Evolutionary conservation across 495 filamentous ascomycete genomes (phyloP), one percentile per base, ranked within the genome.

Genomic region (Neurospora cerealis): DNA sequence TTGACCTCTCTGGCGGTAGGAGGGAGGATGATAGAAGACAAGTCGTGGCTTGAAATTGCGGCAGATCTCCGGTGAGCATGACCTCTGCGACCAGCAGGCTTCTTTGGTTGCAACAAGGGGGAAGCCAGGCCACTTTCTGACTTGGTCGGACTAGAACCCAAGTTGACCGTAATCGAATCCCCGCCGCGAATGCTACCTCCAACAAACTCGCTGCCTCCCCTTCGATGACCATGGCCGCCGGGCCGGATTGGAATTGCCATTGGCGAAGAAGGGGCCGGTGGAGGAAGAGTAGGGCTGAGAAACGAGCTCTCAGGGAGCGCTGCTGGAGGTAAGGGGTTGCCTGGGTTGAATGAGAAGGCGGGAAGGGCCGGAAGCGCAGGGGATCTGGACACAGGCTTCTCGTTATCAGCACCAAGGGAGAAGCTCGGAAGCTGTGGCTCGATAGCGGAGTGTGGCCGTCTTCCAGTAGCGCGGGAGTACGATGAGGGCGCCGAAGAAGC

Each of bases 11-110:
- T 79, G 28, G 79, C 80, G 4, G 87, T 79, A 13, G 88, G 87
- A 73, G 91, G 91, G 34, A 93, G 83, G 66, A 97, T 92, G 24
- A 89, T 86, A 8, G 89, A 90, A 8, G 80, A 76, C 5, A 96
- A 80, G 82, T 97, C 94, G 74, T 94, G 90, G 74, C 87, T 91
- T n/a, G 93, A 96, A 13, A 97, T 90, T 1, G 94, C 94, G 41
- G 89, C 90, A n/a, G 93, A 96, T 73, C 94, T 89, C 70, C 93
- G 89, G 83, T 97, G 94, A 15, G 90, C 90, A 82, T 97, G 94
- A 24, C 92, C 89, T 77, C 92, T 87, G 72, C 88, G 85, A 38
- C 85, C 84, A 37, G 80, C 74, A 11, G 86, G 82, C n/a, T 82
- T 84, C 42, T 87, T 83, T 39, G 86, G 79, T 74, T 86, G 80